Evolutionary conservation across 768 basidiomycete species (phyloP).

Genomic region (Pleurotus pulmonarius): DNA sequence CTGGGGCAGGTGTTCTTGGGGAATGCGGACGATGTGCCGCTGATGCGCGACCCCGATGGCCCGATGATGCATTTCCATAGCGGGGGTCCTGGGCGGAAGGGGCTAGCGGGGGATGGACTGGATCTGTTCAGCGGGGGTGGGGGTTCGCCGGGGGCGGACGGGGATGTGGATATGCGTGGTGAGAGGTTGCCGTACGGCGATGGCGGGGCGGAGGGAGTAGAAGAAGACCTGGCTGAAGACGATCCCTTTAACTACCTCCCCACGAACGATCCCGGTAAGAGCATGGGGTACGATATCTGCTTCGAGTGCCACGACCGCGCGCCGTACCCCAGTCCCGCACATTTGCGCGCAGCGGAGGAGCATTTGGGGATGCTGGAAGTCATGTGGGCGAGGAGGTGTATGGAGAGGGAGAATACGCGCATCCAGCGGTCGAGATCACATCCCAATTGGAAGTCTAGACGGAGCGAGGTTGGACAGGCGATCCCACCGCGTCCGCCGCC

Average conservation of each 20-base stretch:
- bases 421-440: constrained; percentile 16
- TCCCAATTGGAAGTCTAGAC: constrained; percentile 9
- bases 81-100: constrained; percentile 9
- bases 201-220: constrained; percentile 10
- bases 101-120: not conserved
- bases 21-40: constrained; percentile 78
- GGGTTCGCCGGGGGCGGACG: not conserved
- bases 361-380: constrained; percentile 64
- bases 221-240: constrained; percentile 15
- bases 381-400: constrained; percentile 54
- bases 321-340: constrained; percentile 63
- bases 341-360: constrained; percentile 73
- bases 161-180: constrained; percentile 9
- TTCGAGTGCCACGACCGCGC: constrained; percentile 85
- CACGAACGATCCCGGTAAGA: constrained; percentile 43
- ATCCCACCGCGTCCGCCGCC: constrained; percentile 66
- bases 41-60: constrained; percentile 26
- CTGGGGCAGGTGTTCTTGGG: constrained; percentile 77
- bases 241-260: constrained; percentile 39
- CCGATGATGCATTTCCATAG: constrained; percentile 20
- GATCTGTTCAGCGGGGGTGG: not conserved
- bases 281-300: constrained; percentile 78
- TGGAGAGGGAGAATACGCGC: constrained; percentile 16
- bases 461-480: constrained; percentile 15
- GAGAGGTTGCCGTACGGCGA: not conserved